These are phyloP conservation scores for Podospora appendiculata DNA, from an alignment of 495 filamentous ascomycete genomes.

Conservation along the genomic window DNA sequence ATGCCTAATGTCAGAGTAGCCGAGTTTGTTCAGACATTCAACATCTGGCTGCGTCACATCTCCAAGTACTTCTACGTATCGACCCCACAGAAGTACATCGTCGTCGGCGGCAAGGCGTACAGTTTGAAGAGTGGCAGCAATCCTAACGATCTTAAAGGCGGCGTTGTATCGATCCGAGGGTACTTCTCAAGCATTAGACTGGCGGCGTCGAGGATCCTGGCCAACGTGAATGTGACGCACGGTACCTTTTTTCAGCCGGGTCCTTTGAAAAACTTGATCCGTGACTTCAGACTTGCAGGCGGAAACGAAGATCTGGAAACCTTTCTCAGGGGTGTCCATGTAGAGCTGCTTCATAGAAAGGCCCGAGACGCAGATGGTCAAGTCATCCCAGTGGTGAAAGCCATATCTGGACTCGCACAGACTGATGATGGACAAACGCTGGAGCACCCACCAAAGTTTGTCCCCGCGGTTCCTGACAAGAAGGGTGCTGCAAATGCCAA, in stretches of 20 bases:
- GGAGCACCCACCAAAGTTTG: too few species aligned
- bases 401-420: background rate
- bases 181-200: background rate
- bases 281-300: too few species aligned
- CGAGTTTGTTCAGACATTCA: background rate
- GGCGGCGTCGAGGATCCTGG: background rate
- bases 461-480: too few species aligned
- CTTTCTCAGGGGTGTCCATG: background rate
- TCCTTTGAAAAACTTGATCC: background rate
- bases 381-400: background rate
- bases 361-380: background rate
- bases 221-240: slow-evolving; percentile 2
- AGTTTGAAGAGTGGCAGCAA: background rate
- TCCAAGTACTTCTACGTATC: background rate
- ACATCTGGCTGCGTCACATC: background rate
- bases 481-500: too few species aligned
- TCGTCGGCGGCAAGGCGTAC: background rate
- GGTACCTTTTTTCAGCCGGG: background rate
- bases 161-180: background rate
- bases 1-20: background rate
- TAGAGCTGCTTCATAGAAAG: background rate
- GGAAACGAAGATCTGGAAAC: background rate
- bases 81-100: background rate
- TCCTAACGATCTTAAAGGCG: background rate
- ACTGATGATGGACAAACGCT: slow-evolving; percentile 5